Evolutionary conservation across 495 filamentous ascomycete species (phyloP).

Genomic region (Aspergillus saccharolyticus): DNA sequence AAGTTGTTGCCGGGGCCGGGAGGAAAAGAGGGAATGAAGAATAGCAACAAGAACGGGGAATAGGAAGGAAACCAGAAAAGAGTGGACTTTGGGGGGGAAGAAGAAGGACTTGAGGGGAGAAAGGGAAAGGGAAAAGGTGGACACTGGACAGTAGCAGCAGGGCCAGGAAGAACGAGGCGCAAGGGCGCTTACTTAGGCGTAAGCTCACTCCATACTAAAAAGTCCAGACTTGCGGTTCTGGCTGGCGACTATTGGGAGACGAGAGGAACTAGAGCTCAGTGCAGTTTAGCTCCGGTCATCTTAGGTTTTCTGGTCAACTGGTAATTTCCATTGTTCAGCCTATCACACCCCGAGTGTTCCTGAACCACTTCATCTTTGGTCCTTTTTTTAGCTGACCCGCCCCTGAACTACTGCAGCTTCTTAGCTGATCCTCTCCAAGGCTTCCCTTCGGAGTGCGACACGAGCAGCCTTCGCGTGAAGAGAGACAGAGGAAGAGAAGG

Average conservation of each 20-base stretch:
- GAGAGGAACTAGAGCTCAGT: not conserved
- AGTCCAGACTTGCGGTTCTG: not conserved
- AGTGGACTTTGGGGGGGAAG: not conserved
- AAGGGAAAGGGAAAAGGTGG: conserved; percentile 11
- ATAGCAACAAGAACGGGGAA: conserved; percentile 41
- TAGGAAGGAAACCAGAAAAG: conserved; percentile 25
- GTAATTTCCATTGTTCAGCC: conserved; percentile 2
- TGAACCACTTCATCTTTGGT: not conserved
- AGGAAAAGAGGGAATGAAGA: conserved; percentile 48
- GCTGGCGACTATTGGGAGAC: not conserved
- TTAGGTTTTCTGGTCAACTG: conserved; percentile 15
- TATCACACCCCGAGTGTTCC: conserved; percentile 10
- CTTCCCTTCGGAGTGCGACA: too few species aligned
- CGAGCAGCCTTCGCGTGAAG: too few species aligned
- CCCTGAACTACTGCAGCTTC: not conserved
- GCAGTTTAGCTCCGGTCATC: conserved; percentile 10
- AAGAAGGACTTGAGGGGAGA: conserved; percentile 7
- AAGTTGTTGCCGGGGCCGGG: conserved; percentile 23
- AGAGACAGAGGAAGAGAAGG: not conserved
- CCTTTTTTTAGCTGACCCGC: conserved; percentile 3
- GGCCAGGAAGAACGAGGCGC: conserved; percentile 16
- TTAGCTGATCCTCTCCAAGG: not conserved
- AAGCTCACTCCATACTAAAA: too few species aligned
- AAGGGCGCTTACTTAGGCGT: conserved; percentile 22
- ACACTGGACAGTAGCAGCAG: not conserved